phyloP scores from a whole-genome alignment of 768 basidiomycete genomes.

The Psilocybe tampanensis region DNA sequence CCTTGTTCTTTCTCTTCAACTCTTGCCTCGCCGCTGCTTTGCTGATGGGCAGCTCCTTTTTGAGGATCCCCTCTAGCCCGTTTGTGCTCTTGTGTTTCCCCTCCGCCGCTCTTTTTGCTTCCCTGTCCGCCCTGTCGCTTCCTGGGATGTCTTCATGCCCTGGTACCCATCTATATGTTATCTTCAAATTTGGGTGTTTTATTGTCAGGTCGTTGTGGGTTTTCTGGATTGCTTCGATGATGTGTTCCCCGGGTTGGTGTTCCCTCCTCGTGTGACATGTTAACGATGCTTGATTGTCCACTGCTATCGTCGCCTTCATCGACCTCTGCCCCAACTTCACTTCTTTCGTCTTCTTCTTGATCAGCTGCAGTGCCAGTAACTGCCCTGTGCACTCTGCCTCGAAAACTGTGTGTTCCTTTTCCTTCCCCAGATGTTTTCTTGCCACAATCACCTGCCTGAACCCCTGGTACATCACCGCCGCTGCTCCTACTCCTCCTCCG shows the following conservation, averaged over 20 bases:
- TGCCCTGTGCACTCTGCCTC: no score
- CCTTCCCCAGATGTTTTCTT: no score
- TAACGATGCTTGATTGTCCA: conserved; percentile 14
- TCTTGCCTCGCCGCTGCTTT: conserved; percentile 10
- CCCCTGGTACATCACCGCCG: no score
- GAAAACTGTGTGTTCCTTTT: no score
- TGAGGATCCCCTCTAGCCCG: not conserved
- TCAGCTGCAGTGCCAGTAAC: no score
- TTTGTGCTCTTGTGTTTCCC: not conserved
- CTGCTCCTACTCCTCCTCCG: no score
- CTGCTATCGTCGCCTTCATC: not conserved
- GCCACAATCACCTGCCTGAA: no score
- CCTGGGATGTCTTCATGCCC: conserved; percentile 11
- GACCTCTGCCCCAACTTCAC: not conserved
- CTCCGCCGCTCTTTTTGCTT: conserved; percentile 12
- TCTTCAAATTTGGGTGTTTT: not conserved
- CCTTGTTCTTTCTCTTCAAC: conserved; percentile 14
- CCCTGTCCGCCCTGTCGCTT: conserved; percentile 11
- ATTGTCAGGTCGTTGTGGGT: not conserved
- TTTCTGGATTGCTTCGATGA: conserved; percentile 2
- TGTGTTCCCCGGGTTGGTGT: conserved; percentile 1
- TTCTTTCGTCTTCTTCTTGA: not conserved
- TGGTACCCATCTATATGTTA: conserved; percentile 13
- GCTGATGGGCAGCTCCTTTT: conserved; percentile 2
- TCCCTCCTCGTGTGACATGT: not conserved